Base-by-base conservation (phyloP, 2,329 filamentous ascomycete species). In the Paraphoma sp. region DNA sequence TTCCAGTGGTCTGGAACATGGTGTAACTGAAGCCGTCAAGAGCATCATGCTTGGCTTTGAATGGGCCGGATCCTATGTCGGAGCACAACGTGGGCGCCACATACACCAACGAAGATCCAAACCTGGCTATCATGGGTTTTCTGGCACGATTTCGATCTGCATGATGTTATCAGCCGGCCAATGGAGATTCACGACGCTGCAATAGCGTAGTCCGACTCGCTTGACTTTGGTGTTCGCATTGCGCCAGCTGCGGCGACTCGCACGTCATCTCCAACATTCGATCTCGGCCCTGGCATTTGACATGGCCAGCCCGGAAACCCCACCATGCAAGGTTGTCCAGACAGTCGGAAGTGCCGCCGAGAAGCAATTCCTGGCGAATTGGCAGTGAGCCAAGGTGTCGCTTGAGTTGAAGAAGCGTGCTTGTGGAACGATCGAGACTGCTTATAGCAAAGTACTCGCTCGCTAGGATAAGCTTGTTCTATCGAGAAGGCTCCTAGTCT, bases 201-300 rank as follows among this genome's bases (percentile, higher is more conserved):
- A 18, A 45, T 45, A 42, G 38, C 30, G 47, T 42, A 8, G 17
- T 17, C 17, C n/a, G 31, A 18, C 29, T 12, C 18, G 38, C 16
- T 49, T 18, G 45, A 12, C 16, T 7, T 48, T 23, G 45, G 33
- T 42, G 33, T 49, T 49, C 33, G 47, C 47, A 42, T 49, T 42
- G 47, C 47, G 47, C 33, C 47, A 49, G 28, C 14, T 14, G 16
- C 12, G 47, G 33, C 30, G 29, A 16, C 11, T 49, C 47, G 47
- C 47, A 49, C 47, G 47, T 30, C 47, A 49, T 49, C 17, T 36
- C 17, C 36, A 14, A 29, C 28, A 6, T n/a, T 17, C 12, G 47
- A 11, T 49, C 47, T 42, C 36, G 47, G 42, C 36, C 36, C 18
- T 42, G 17, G 29, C 14, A 41, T 17, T n/a, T 5, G n/a, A 16